These are phyloP conservation scores for Hypseocharis bilobata DNA, from an alignment of 441 rosid species.

Conservation along the genomic window DNA sequence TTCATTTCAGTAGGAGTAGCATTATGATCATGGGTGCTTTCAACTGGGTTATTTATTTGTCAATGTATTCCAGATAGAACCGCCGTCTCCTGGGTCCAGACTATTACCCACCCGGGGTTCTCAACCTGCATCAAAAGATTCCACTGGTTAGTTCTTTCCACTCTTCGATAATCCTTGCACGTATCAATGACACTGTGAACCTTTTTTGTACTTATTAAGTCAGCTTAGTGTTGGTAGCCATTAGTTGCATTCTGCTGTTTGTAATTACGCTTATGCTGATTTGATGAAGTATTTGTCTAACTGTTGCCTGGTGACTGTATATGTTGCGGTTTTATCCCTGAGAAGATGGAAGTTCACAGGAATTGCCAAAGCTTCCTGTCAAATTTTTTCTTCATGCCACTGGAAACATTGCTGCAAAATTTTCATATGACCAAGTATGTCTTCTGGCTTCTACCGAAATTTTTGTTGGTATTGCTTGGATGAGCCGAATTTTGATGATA, in stretches of 20 bases:
- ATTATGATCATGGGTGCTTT: background rate
- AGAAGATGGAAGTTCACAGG: slow-evolving; percentile 34
- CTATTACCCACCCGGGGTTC: slow-evolving; percentile 28
- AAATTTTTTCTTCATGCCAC: slow-evolving; percentile 53
- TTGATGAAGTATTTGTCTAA: background rate
- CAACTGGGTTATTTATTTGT: background rate
- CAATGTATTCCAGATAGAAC: slow-evolving; percentile 30
- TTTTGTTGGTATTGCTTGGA: background rate
- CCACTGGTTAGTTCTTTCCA: slow-evolving; percentile 34
- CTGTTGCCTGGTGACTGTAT: background rate
- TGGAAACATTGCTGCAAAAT: slow-evolving; percentile 72
- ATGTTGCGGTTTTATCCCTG: slow-evolving; percentile 13
- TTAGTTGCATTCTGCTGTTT: background rate
- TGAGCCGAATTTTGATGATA: slow-evolving; percentile 6
- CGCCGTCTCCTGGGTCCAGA: slow-evolving; percentile 24
- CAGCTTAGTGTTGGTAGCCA: background rate
- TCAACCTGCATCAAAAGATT: slow-evolving; percentile 21
- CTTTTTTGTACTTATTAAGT: background rate
- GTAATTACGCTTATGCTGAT: background rate
- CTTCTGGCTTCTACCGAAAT: background rate
- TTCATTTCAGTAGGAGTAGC: background rate
- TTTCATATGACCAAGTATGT: slow-evolving; percentile 53
- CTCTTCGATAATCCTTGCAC: background rate
- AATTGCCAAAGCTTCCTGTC: slow-evolving; percentile 42
- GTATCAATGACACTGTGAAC: background rate